phyloP scores from a whole-genome alignment of 495 filamentous ascomycete genomes.

The Trichoderma parareesei region DNA sequence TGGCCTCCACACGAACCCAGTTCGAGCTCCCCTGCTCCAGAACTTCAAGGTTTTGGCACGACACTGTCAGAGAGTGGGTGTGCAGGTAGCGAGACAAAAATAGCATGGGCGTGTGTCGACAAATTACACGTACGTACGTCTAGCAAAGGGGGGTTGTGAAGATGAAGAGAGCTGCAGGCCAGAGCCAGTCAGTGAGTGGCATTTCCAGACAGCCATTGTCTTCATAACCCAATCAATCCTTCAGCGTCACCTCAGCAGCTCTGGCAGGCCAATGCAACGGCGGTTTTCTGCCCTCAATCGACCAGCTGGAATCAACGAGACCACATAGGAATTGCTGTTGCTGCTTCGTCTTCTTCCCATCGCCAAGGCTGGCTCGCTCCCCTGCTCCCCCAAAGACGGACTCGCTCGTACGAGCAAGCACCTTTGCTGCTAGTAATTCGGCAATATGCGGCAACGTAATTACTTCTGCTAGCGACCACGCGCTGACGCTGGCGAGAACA shows the following conservation, averaged over 20 bases:
- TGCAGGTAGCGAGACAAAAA: neutral
- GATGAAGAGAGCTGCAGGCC: neutral
- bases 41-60: neutral
- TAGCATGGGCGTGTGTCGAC: slow-evolving; percentile 6
- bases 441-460: too few relatives aligned
- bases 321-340: too few relatives aligned
- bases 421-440: too few relatives aligned
- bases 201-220: neutral
- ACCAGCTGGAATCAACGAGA: too few relatives aligned
- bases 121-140: neutral
- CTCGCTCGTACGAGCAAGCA: neutral
- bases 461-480: too few relatives aligned
- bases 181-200: neutral
- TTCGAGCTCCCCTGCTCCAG: neutral
- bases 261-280: neutral
- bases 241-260: neutral
- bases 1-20: neutral
- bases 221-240: slow-evolving; percentile 3
- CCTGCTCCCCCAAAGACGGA: neutral
- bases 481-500: too few relatives aligned
- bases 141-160: neutral
- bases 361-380: neutral
- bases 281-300: neutral
- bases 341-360: too few relatives aligned
- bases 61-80: slow-evolving; percentile 1